Percentiles rank a stretch among this genome's conserved stretches.
Conservation (phyloP, 805 yeast genomes). For the Kodamaea nitidulidarum region DNA sequence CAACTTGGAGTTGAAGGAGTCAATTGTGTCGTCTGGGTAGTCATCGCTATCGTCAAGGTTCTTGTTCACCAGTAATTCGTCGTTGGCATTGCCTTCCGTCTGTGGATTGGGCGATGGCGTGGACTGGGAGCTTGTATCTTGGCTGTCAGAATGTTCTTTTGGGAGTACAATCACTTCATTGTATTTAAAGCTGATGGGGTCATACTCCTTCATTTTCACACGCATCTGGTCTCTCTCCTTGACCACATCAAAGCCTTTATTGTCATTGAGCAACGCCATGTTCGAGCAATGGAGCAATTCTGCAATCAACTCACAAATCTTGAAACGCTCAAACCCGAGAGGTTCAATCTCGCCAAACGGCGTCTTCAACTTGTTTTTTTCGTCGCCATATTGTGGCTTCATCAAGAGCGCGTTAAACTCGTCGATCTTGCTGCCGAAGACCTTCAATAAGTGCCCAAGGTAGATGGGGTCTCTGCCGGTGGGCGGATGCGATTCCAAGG, state of each 20-base stretch:
- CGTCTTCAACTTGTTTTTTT: slow-evolving; percentile 17
- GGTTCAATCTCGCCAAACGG: slow-evolving; percentile 34
- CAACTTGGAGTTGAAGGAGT: slow-evolving; percentile 29
- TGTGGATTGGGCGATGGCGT: slow-evolving; percentile 1
- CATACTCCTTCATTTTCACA: slow-evolving; percentile 37
- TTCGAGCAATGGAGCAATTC: slow-evolving; percentile 45
- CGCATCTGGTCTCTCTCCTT: slow-evolving; percentile 36
- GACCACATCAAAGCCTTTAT: slow-evolving; percentile 41
- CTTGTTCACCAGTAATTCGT: slow-evolving; percentile 11
- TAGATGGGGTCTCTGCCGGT: slow-evolving; percentile 46
- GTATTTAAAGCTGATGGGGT: slow-evolving; percentile 43
- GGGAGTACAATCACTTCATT: slow-evolving; percentile 41
- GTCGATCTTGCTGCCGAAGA: slow-evolving; percentile 36
- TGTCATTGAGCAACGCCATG: slow-evolving; percentile 44
- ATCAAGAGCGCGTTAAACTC: slow-evolving; percentile 35
- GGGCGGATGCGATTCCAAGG: slow-evolving; percentile 44
- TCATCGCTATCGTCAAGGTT: slow-evolving; percentile 9
- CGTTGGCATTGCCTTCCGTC: slow-evolving; percentile 10
- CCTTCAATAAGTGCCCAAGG: slow-evolving; percentile 40
- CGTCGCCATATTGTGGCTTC: slow-evolving; percentile 16
- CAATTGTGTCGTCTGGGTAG: slow-evolving; percentile 31
- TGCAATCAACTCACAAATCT: slow-evolving; percentile 44
- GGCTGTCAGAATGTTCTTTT: slow-evolving; percentile 13
- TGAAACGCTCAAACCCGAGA: slow-evolving; percentile 44
- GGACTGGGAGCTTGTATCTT: slow-evolving; percentile 7